A percentile compares a stretch with the other conserved stretches of the same genome.
phyloP scores from a whole-genome alignment of 805 yeast genomes.

The Metahyphopichia silvanorum region DNA sequence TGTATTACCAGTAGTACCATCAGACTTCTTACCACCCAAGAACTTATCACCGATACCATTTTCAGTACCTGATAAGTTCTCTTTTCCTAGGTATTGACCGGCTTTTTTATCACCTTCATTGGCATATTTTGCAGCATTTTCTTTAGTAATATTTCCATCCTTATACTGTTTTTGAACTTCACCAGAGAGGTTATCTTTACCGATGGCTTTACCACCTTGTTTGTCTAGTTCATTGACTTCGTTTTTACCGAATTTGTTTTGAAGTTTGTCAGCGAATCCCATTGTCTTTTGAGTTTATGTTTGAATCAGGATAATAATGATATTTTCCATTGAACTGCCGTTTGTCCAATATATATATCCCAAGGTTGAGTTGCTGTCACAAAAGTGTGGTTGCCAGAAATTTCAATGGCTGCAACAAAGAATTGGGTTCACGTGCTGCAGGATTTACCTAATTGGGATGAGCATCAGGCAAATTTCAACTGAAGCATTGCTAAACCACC shows the following conservation, averaged over 20 bases:
- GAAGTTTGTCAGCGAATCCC: conserved; percentile 38
- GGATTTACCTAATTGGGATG: too few species aligned
- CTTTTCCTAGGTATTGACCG: conserved; percentile 15
- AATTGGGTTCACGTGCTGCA: background rate
- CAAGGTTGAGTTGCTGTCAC: too few species aligned
- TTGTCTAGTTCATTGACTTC: conserved; percentile 24
- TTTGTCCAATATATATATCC: too few species aligned
- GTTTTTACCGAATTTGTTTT: conserved; percentile 25
- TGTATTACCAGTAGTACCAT: conserved; percentile 5
- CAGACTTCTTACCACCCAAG: conserved; percentile 13
- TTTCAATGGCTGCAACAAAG: background rate
- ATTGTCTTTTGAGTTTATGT: conserved; percentile 12
- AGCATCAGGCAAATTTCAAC: too few species aligned
- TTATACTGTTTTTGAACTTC: conserved; percentile 26
- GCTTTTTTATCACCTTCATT: conserved; percentile 24
- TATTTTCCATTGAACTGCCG: too few species aligned
- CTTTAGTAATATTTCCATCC: conserved; percentile 26
- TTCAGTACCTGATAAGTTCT: conserved; percentile 18
- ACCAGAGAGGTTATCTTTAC: conserved; percentile 24
- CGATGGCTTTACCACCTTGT: conserved; percentile 27
- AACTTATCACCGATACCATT: conserved; percentile 26
- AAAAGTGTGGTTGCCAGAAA: background rate
- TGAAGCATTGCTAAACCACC: too few species aligned
- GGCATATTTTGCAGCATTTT: conserved; percentile 25
- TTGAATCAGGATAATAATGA: background rate